Percentiles rank a stretch among this genome's conserved stretches.
These are phyloP conservation scores for Gracilaria vermiculophylla DNA, from an alignment of 23 red algal genomes.

Conservation along the genomic window DNA sequence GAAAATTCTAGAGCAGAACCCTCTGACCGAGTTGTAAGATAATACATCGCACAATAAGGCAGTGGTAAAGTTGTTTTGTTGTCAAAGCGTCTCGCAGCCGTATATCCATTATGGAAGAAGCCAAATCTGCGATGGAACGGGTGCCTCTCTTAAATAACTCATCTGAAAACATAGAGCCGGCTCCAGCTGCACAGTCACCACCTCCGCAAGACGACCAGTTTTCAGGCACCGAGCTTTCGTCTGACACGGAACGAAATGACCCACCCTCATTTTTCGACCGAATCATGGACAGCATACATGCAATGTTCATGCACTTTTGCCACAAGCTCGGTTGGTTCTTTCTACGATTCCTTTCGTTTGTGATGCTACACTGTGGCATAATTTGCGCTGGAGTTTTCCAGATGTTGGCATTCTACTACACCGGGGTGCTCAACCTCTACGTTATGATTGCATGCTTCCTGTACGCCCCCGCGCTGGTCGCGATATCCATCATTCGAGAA, in stretches of 20 bases:
- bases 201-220: neutral
- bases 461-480: conserved; percentile 18
- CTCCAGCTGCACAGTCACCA: neutral
- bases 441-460: conserved; percentile 23
- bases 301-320: conserved; percentile 20
- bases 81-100: no score
- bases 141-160: conserved; percentile 40
- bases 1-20: no score
- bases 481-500: conserved; percentile 36
- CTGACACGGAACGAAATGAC: neutral
- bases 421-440: conserved; percentile 25
- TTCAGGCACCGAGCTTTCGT: conserved; percentile 16
- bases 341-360: conserved; percentile 35
- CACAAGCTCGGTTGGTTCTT: conserved; percentile 28
- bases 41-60: no score
- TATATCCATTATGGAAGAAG: conserved; percentile 12
- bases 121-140: conserved; percentile 32
- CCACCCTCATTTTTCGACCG: conserved; percentile 9
- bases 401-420: conserved; percentile 46
- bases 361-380: conserved; percentile 31
- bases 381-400: conserved; percentile 16
- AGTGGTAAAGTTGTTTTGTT: no score
- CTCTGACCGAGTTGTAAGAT: no score
- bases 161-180: neutral
- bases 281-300: conserved; percentile 13